phyloP scores from a whole-genome alignment of 108 stramenopile genomes.

The Thalassiosira profunda region DNA sequence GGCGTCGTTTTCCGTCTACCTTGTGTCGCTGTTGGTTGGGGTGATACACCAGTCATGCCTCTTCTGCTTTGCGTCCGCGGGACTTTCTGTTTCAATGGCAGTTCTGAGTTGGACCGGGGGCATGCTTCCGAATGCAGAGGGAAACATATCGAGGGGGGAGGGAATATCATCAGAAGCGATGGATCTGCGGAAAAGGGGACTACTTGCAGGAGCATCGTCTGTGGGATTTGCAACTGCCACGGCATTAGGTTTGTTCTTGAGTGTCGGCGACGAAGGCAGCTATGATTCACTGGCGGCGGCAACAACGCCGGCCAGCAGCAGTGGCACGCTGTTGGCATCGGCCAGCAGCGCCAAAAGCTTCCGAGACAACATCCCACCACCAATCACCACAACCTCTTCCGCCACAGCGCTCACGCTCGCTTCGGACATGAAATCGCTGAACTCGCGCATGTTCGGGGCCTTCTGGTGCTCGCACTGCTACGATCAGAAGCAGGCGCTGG shows the following conservation, averaged over 20 bases:
- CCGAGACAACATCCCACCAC: slow-evolving; percentile 68
- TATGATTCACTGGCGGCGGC: slow-evolving; percentile 1
- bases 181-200: slow-evolving; percentile 34
- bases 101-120: slow-evolving; percentile 67
- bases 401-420: slow-evolving; percentile 66
- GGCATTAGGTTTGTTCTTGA: slow-evolving; percentile 33
- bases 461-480: slow-evolving; percentile 97
- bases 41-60: slow-evolving; percentile 80
- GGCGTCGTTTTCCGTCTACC: slow-evolving; percentile 91
- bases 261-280: slow-evolving; percentile 21
- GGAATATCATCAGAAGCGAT: too few relatives aligned
- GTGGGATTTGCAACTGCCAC: slow-evolving; percentile 43
- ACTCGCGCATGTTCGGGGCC: slow-evolving; percentile 94
- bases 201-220: slow-evolving; percentile 31
- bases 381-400: slow-evolving; percentile 75
- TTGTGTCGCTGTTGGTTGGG: slow-evolving; percentile 76
- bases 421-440: slow-evolving; percentile 55
- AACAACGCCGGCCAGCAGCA: slow-evolving; percentile 4
- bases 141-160: background rate
- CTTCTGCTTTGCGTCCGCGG: slow-evolving; percentile 87
- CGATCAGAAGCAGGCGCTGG: slow-evolving; percentile 90
- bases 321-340: slow-evolving; percentile 39
- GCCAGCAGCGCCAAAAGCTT: slow-evolving; percentile 13
- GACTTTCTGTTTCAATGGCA: slow-evolving; percentile 59
- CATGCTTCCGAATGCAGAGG: slow-evolving; percentile 43